Evolutionary conservation across 1,284 basidiomycete genomes (phyloP).

Genomic region (Irpex lacteus): DNA sequence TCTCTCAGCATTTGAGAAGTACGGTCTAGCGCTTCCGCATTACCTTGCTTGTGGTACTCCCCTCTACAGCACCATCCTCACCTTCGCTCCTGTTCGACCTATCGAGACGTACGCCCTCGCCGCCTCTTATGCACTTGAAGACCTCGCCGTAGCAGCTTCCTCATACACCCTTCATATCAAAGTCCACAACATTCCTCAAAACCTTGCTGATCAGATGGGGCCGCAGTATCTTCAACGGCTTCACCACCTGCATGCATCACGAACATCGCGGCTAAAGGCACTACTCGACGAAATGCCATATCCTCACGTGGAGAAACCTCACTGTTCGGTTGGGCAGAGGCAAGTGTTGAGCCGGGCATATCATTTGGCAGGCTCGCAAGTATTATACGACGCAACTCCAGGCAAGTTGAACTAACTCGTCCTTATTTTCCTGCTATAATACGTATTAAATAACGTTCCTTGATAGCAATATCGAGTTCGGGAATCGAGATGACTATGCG

Average conservation of each 20-base stretch:
- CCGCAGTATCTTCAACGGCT: slow-evolving; percentile 34
- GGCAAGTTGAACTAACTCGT: neutral
- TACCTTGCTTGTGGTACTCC: slow-evolving; percentile 24
- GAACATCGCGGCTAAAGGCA: slow-evolving; percentile 36
- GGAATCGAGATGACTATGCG: neutral
- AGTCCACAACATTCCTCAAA: slow-evolving; percentile 31
- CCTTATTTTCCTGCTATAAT: neutral
- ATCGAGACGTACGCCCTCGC: slow-evolving; percentile 35
- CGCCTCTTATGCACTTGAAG: slow-evolving; percentile 30
- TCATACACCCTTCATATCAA: slow-evolving; percentile 32
- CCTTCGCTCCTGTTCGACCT: slow-evolving; percentile 32
- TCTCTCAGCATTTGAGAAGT: slow-evolving; percentile 28
- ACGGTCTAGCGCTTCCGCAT: slow-evolving; percentile 25
- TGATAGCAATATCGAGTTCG: neutral
- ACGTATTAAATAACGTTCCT: neutral
- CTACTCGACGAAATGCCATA: slow-evolving; percentile 20
- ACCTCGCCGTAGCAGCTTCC: slow-evolving; percentile 34
- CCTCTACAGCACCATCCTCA: slow-evolving; percentile 29
- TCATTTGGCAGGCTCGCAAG: neutral
- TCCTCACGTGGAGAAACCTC: neutral
- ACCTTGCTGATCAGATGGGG: slow-evolving; percentile 31
- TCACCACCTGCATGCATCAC: slow-evolving; percentile 37
- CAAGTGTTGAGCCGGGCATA: neutral
- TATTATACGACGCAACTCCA: neutral
- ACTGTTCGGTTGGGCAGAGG: neutral